Evolutionary conservation across 805 yeast species (phyloP).

Genomic region (Teunomyces tritomae): DNA sequence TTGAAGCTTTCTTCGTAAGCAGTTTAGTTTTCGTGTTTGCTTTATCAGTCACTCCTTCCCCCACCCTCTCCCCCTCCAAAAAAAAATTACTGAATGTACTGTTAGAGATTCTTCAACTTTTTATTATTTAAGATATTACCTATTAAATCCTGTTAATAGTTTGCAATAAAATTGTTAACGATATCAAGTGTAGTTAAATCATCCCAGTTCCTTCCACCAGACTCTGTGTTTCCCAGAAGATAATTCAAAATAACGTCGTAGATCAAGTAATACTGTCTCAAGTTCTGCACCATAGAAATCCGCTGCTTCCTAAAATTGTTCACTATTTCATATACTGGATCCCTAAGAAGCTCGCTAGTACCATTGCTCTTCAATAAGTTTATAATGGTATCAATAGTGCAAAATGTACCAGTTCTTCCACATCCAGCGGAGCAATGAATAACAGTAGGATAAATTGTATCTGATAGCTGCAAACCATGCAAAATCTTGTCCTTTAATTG

Average conservation of each 20-base stretch:
- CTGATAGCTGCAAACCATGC: slow-evolving; percentile 3
- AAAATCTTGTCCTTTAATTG: slow-evolving; percentile 25
- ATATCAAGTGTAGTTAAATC: slow-evolving; percentile 9
- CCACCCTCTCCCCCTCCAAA: too few relatives aligned
- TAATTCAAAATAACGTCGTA: slow-evolving; percentile 39
- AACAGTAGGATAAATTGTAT: slow-evolving; percentile 26
- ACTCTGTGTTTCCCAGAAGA: slow-evolving; percentile 5
- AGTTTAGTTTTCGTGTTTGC: too few relatives aligned
- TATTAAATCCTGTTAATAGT: slow-evolving; percentile 3
- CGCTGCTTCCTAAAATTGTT: slow-evolving; percentile 50
- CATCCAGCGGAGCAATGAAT: slow-evolving; percentile 67
- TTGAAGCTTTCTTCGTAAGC: too few relatives aligned
- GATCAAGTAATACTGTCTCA: slow-evolving; percentile 51
- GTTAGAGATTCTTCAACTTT: too few relatives aligned
- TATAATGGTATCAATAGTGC: slow-evolving; percentile 35
- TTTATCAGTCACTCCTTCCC: too few relatives aligned
- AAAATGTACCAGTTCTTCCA: slow-evolving; percentile 68
- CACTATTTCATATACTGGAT: slow-evolving; percentile 47
- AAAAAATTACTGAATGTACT: too few relatives aligned
- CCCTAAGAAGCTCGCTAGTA: slow-evolving; percentile 17
- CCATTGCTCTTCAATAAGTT: slow-evolving; percentile 16
- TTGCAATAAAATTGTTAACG: slow-evolving; percentile 8
- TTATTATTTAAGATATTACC: neutral
- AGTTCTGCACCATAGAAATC: slow-evolving; percentile 57
- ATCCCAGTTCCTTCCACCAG: slow-evolving; percentile 6